Conservation (phyloP, 345 rosid genomes). For the Firmiana major region DNA sequence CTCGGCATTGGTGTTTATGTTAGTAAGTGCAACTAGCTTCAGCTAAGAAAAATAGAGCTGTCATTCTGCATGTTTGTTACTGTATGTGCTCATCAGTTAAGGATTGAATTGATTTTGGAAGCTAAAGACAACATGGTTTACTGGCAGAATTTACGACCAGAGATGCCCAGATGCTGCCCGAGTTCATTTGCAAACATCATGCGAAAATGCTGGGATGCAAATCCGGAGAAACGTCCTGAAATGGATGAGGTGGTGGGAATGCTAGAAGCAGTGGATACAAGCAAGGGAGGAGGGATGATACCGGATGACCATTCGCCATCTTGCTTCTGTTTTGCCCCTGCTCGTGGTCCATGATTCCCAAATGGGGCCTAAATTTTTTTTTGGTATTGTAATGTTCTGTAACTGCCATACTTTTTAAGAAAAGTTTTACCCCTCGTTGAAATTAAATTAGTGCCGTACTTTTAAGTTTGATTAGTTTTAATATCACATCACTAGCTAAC, state of each 20-base stretch:
- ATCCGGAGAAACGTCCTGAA: conserved; percentile 75
- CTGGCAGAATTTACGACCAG: conserved; percentile 81
- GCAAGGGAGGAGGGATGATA: conserved; percentile 97
- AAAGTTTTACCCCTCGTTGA: background rate
- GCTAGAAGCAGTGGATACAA: conserved; percentile 78
- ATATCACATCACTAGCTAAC: background rate
- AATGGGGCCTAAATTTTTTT: background rate
- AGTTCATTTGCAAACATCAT: conserved; percentile 57
- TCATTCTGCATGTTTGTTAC: no score
- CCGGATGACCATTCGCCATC: conserved; percentile 60
- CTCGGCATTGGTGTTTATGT: no score
- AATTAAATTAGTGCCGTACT: background rate
- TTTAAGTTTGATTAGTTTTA: background rate
- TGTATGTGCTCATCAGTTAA: no score
- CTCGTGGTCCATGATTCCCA: conserved; percentile 65
- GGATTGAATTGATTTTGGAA: background rate
- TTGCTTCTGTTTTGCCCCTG: conserved; percentile 75
- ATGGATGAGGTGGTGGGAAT: conserved; percentile 78
- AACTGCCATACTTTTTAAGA: background rate
- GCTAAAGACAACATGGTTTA: background rate
- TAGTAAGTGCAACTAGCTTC: no score
- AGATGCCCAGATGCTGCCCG: conserved; percentile 88
- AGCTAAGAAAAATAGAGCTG: no score
- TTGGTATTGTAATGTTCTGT: no score
- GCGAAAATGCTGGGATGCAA: conserved; percentile 83